Base-by-base conservation (phyloP, 768 basidiomycete genomes). In the Galerina sulciceps region DNA sequence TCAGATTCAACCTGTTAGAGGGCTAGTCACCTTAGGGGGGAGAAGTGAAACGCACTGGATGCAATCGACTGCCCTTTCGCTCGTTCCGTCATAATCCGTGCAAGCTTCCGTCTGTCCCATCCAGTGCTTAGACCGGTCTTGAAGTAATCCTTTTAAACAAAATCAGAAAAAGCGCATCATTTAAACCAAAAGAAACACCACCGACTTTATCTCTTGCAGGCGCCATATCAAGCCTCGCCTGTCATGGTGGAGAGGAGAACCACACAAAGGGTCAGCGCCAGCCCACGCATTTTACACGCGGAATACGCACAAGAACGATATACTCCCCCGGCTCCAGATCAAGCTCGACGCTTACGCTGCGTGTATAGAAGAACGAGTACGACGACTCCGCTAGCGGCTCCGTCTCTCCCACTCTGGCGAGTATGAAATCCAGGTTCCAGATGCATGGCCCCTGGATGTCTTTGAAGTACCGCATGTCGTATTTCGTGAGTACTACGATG, bases 401-500 rank as follows among this genome's bases (percentile, higher is more conserved):
- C 6, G 66, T 72, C 35, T 76, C 74, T 6, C 80, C 82, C 50
- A 75, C 72, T 60, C 75, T 80, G 60, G 75, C 83, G 0, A 85
- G 44, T 8, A 78, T 64, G 57, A 84, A 84, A 60, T 83, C 81
- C 38, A 84, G 74, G 13, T 73, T 71, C 80, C 80, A 83, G 10
- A 51, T 34, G 35, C 64, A 74, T 6, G 63, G 68, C 4, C 79
- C 75, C 3, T 70, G 66, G 34, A 83, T 66, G 36, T 75, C 75
- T 6, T 65, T 58, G 67, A 81, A 85, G 63, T 78, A 82, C 4
- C 83, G 74, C 2, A 67, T 63, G 60, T 85, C 79, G 35, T 81
- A 69, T 55, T 78, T 77, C 3, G 79, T 76, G 3, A 85, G 76
- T 3, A 82, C 79, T 20, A 84, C 76, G 36, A 84, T 70, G n/a